Conservation (phyloP, 1,284 basidiomycete genomes). For the Trichosporon coremiiforme region DNA sequence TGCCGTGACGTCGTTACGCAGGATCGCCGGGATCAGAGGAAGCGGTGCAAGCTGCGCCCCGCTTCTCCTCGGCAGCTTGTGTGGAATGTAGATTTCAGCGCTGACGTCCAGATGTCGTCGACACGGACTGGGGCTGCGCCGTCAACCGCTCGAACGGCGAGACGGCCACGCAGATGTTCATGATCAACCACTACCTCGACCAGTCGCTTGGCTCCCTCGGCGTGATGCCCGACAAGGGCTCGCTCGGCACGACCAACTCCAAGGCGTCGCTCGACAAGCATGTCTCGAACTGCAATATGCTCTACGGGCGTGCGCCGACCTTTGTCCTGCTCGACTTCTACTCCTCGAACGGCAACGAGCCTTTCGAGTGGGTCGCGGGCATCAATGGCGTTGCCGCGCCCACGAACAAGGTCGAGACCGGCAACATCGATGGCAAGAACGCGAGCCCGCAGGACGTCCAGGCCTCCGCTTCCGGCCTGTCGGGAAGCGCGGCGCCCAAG, state of each 20-base stretch:
- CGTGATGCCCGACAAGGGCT: constrained; percentile 65
- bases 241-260: constrained; percentile 73
- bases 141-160: constrained; percentile 79
- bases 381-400: constrained; percentile 68
- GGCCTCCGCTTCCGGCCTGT: neutral
- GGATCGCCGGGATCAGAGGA: neutral
- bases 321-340: constrained; percentile 68
- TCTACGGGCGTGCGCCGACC: constrained; percentile 46
- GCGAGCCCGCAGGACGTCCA: constrained; percentile 18
- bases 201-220: constrained; percentile 59
- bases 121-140: constrained; percentile 75
- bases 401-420: constrained; percentile 45
- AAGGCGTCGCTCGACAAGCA: constrained; percentile 72
- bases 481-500: no score
- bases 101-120: constrained; percentile 64
- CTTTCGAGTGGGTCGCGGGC: constrained; percentile 76
- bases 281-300: constrained; percentile 65
- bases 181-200: constrained; percentile 93
- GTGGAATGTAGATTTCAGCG: neutral
- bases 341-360: constrained; percentile 75
- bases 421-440: constrained; percentile 21
- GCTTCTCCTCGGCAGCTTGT: neutral
- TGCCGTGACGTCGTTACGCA: neutral
- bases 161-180: constrained; percentile 66
- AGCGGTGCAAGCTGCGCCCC: neutral